Evolutionary conservation across 495 filamentous ascomycete genomes (phyloP), one percentile per base, ranked within the genome.

Genomic region (Penicillium desertorum): DNA sequence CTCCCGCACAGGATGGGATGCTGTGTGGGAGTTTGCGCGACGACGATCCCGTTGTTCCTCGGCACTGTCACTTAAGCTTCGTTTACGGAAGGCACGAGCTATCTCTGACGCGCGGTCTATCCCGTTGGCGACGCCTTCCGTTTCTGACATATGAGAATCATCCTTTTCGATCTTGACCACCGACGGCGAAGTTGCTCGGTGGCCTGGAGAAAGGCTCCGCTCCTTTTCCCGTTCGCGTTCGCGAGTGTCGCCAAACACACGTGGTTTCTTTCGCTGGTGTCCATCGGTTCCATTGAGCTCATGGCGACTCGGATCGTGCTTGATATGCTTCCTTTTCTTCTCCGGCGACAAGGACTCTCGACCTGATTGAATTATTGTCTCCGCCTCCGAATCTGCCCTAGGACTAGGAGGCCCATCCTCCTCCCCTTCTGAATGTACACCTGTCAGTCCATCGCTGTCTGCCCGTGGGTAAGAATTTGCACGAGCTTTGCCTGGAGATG

Each of bases 301-400:
- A 16, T 54, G 72, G 52, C 69, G 75, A 64, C 68, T 65, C 45
- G 72, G 69, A 65, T 88, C 86, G 69, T 88, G 83, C 62, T 88
- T 86, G 65, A 90, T 86, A 50, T 71, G 69, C 70, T 89, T 90
- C 30, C 82, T 80, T 58, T 81, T 79, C 68, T 88, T 89, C 54
- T 86, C 83, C 2, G 85, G 83, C 22, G 86, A 86, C 62, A 85
- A 68, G 42, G 85, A 85, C 63, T 90, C 84, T 56, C 88, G 88
- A 39, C 86, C 87, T 20, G 86, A 84, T 22, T 90, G 77, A 45
- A 91, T 87, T 57, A 91, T 88, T 6, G 89, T 92, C 72, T 91
- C 88, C 55, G 89, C 88, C 69, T 92, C 89, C 12, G 88, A 91
- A 66, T 91, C 87, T 51, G 75, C 77, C 68, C 70, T 77, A 56